These are phyloP conservation scores for Wolfiporia cocos DNA, from an alignment of 1,284 basidiomycete genomes.

Conservation along the genomic window DNA sequence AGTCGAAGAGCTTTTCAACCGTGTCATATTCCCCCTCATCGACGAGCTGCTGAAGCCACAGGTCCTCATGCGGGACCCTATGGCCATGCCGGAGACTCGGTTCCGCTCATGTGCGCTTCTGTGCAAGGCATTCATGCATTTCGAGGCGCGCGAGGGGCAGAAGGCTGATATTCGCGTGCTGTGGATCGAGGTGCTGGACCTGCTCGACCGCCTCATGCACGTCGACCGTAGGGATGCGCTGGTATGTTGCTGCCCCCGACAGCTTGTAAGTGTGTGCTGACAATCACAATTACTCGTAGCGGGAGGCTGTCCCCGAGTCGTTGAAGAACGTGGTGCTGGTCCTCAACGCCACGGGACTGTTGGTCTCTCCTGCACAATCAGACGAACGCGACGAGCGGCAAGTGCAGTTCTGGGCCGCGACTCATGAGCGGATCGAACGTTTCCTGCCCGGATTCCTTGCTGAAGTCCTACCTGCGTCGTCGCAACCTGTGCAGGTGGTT, in stretches of 20 bases:
- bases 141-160: conserved; percentile 72
- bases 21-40: conserved; percentile 87
- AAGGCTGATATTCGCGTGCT: conserved; percentile 68
- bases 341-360: conserved; percentile 84
- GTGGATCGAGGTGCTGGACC: conserved; percentile 91
- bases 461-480: conserved; percentile 47
- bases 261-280: conserved; percentile 9
- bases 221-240: conserved; percentile 81
- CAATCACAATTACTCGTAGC: conserved; percentile 46
- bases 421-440: conserved; percentile 78
- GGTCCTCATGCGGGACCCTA: conserved; percentile 73
- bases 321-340: conserved; percentile 96
- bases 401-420: conserved; percentile 76
- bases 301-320: conserved; percentile 93
- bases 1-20: conserved; percentile 82
- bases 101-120: conserved; percentile 82
- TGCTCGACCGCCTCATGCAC: conserved; percentile 87
- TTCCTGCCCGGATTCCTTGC: conserved; percentile 86
- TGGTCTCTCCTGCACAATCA: conserved; percentile 62
- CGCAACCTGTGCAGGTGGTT: not conserved
- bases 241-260: conserved; percentile 42
- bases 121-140: conserved; percentile 95
- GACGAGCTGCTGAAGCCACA: conserved; percentile 90
- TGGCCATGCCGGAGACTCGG: conserved; percentile 87
- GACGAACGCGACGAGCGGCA: conserved; percentile 61